These are phyloP conservation scores for Gryganskiella cystojenkinii DNA, from an alignment of 192 early-diverging fungal genomes.

Conservation along the genomic window DNA sequence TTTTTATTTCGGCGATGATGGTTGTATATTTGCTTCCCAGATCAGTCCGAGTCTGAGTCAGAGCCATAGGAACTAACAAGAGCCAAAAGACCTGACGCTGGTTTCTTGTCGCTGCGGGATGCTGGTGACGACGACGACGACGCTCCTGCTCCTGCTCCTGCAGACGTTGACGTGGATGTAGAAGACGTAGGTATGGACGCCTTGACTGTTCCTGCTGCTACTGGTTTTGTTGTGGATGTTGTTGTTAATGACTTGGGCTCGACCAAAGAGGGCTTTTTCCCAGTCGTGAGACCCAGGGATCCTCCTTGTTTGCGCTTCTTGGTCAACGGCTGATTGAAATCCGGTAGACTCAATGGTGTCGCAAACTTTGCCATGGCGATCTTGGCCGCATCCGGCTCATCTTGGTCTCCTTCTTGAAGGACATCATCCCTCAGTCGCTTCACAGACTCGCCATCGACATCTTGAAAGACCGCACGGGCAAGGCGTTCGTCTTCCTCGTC, in stretches of 20 bases:
- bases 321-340: constrained; percentile 30
- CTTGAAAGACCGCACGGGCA: constrained; percentile 71
- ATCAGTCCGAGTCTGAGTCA: constrained; percentile 41
- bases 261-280: constrained; percentile 1
- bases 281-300: constrained; percentile 11
- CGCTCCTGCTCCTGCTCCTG: constrained; percentile 14
- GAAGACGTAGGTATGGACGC: background rate
- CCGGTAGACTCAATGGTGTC: constrained; percentile 18
- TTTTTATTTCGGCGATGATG: no score
- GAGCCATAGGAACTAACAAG: constrained; percentile 44
- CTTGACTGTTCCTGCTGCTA: background rate
- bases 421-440: constrained; percentile 63
- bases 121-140: constrained; percentile 1
- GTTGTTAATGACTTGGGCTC: background rate
- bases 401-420: constrained; percentile 33
- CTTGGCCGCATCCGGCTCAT: constrained; percentile 34
- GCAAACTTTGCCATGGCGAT: constrained; percentile 48
- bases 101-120: background rate
- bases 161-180: background rate
- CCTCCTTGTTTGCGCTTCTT: constrained; percentile 46
- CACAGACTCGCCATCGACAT: constrained; percentile 73
- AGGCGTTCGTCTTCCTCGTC: constrained; percentile 74
- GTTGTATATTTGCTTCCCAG: no score
- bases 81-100: constrained; percentile 26
- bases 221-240: background rate